Evolutionary conservation across 106 monocot species (phyloP).

Genomic region (Gastrodia elata): DNA sequence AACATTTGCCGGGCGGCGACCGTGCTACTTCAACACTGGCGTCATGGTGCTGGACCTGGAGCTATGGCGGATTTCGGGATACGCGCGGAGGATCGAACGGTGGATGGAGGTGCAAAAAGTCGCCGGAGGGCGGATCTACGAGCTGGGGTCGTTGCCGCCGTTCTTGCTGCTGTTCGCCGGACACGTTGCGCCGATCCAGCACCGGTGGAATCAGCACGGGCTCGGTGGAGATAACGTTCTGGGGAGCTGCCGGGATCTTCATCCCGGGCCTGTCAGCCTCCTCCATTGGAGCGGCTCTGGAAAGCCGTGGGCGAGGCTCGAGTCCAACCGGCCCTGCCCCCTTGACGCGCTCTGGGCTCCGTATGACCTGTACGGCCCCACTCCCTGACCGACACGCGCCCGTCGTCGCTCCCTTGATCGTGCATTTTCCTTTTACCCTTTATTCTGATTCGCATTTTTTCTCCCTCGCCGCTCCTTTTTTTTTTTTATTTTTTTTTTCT

Average conservation of each 20-base stretch:
- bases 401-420: slow-evolving; percentile 4
- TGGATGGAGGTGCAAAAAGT: slow-evolving; percentile 97
- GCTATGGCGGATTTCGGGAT: slow-evolving; percentile 51
- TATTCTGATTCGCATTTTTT: background rate
- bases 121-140: slow-evolving; percentile 66
- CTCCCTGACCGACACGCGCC: slow-evolving; percentile 8
- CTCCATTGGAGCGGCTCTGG: slow-evolving; percentile 97
- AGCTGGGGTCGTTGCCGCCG: slow-evolving; percentile 91
- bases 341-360: slow-evolving; percentile 84
- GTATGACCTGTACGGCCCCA: slow-evolving; percentile 67
- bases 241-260: slow-evolving; percentile 90
- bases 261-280: slow-evolving; percentile 88
- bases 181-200: slow-evolving; percentile 85
- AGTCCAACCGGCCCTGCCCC: slow-evolving; percentile 72
- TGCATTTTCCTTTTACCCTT: slow-evolving; percentile 2
- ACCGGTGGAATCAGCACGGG: slow-evolving; percentile 97
- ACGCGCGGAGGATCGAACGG: slow-evolving; percentile 67
- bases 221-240: slow-evolving; percentile 85
- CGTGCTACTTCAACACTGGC: slow-evolving; percentile 97
- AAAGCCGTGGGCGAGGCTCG: slow-evolving; percentile 83
- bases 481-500: slow-evolving; percentile 3
- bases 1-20: slow-evolving; percentile 44
- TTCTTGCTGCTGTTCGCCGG: slow-evolving; percentile 91
- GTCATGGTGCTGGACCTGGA: slow-evolving; percentile 92
- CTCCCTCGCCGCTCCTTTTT: background rate